These are phyloP conservation scores for Aristolochia californica DNA, from an alignment of 164 flowering plant species.

Conservation along the genomic window DNA sequence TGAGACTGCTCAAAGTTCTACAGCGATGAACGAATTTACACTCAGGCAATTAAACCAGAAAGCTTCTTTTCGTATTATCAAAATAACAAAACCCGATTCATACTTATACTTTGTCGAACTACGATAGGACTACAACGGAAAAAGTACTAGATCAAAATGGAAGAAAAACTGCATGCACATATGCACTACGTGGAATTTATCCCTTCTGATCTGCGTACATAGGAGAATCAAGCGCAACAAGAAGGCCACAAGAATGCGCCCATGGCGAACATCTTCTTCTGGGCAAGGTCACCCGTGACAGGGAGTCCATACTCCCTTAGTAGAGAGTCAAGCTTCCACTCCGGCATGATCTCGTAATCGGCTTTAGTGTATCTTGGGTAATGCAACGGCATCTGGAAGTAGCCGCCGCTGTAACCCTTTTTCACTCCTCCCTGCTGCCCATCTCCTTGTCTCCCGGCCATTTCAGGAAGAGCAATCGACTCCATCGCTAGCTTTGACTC, in stretches of 20 bases:
- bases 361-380: conserved; percentile 28
- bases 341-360: conserved; percentile 38
- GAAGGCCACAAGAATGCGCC: conserved; percentile 33
- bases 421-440: conserved; percentile 3
- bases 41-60: too few species aligned
- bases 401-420: background rate
- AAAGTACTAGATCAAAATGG: too few species aligned
- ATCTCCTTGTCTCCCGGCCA: background rate
- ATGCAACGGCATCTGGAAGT: conserved; percentile 39
- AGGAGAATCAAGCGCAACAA: background rate
- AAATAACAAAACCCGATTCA: too few species aligned
- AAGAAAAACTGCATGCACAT: too few species aligned
- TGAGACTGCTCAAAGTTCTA: too few species aligned
- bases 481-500: too few species aligned
- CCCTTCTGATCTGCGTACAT: too few species aligned
- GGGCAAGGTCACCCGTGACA: conserved; percentile 15
- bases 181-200: too few species aligned
- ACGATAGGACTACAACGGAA: too few species aligned
- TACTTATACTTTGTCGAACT: too few species aligned
- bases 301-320: conserved; percentile 29
- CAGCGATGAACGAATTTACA: too few species aligned
- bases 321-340: conserved; percentile 29
- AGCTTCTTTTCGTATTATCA: too few species aligned
- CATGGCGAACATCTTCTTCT: conserved; percentile 35
- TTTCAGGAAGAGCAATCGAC: background rate